Conservation (phyloP, 2,329 filamentous ascomycete species). For the Gaeumannomyces sp. region DNA sequence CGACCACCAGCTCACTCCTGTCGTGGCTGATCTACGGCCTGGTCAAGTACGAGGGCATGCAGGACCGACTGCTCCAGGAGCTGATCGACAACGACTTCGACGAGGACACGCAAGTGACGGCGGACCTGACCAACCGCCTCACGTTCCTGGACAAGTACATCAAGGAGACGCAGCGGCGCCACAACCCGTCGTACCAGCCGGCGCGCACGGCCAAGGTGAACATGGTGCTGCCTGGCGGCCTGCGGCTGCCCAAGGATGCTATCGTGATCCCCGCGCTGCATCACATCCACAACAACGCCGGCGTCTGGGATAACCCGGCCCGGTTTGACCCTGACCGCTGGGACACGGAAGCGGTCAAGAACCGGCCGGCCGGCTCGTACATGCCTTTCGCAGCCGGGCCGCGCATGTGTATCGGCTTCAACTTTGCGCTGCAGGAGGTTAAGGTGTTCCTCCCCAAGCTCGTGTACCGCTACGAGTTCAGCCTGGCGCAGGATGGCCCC, state of each 20-base stretch:
- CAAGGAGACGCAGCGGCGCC: constrained; percentile 54
- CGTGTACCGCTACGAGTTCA: constrained; percentile 52
- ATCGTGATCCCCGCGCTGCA: constrained; percentile 49
- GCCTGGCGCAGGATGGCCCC: constrained; percentile 39
- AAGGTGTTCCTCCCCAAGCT: constrained; percentile 54
- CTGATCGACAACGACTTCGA: constrained; percentile 42
- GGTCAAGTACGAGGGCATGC: constrained; percentile 46
- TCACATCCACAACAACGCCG: constrained; percentile 46
- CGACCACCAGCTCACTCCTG: constrained; percentile 51
- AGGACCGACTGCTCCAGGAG: constrained; percentile 52
- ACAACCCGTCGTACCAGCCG: constrained; percentile 57
- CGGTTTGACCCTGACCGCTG: constrained; percentile 55
- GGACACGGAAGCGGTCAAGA: constrained; percentile 48
- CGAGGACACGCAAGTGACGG: constrained; percentile 36
- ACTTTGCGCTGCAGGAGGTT: constrained; percentile 55
- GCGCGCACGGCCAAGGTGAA: constrained; percentile 50
- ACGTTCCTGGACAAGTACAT: constrained; percentile 50
- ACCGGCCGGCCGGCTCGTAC: constrained; percentile 44
- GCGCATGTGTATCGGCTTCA: constrained; percentile 57
- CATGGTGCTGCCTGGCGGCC: constrained; percentile 53
- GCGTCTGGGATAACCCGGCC: constrained; percentile 50
- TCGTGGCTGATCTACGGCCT: constrained; percentile 53
- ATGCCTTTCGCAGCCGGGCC: constrained; percentile 53
- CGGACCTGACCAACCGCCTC: constrained; percentile 41
- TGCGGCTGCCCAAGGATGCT: constrained; percentile 43